Conservation (phyloP, 257 asterid genomes). For the Haberlea rhodopensis region DNA sequence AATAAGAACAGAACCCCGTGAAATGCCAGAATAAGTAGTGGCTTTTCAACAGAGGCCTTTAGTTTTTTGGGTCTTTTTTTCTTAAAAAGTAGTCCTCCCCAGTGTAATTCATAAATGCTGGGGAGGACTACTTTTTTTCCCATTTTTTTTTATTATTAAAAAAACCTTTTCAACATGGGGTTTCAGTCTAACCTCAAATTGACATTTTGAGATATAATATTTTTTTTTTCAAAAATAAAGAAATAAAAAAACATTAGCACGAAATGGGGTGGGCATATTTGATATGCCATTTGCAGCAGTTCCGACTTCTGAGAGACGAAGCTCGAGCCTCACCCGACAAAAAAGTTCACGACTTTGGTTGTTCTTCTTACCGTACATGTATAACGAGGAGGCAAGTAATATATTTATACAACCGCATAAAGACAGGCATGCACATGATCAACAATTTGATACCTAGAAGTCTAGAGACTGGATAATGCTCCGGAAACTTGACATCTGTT, state of each 20-base stretch:
- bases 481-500: constrained; percentile 80
- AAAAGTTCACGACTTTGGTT: neutral
- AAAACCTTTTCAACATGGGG: too few species aligned
- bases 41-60: too few species aligned
- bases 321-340: neutral
- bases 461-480: constrained; percentile 88
- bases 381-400: neutral
- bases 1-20: neutral
- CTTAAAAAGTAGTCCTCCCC: too few species aligned
- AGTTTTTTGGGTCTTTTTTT: too few species aligned
- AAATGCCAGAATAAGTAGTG: constrained; percentile 10
- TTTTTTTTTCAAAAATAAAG: too few species aligned
- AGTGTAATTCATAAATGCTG: too few species aligned
- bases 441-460: constrained; percentile 58
- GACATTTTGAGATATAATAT: neutral
- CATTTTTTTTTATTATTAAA: too few species aligned
- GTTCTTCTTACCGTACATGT: neutral
- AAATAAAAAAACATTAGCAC: too few species aligned
- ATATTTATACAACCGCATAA: neutral
- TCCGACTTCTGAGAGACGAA: neutral
- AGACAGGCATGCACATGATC: neutral
- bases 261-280: neutral
- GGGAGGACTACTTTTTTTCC: too few species aligned
- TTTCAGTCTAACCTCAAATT: neutral
- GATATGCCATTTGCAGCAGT: neutral